phyloP scores from a whole-genome alignment of 208 protist species.

The Leishmania braziliensis region DNA sequence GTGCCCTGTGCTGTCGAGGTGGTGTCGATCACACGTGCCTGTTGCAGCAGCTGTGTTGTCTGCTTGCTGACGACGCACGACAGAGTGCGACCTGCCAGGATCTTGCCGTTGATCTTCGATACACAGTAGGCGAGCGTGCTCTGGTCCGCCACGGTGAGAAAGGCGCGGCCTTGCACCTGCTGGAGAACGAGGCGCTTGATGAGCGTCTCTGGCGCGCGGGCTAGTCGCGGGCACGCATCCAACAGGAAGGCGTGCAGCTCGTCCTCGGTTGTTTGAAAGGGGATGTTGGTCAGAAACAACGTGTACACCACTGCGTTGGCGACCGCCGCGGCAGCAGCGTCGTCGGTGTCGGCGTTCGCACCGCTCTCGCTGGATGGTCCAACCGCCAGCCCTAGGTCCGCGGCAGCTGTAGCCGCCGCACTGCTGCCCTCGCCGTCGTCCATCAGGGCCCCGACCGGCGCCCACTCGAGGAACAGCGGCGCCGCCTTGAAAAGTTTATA shows the following conservation, averaged over 20 bases:
- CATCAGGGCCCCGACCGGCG: constrained; percentile 88
- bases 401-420: neutral
- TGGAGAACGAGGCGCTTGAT: constrained; percentile 84
- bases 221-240: constrained; percentile 86
- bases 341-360: constrained; percentile 1
- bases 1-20: neutral
- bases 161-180: constrained; percentile 96
- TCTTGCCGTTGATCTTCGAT: constrained; percentile 60
- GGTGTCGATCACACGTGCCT: constrained; percentile 20
- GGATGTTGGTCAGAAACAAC: constrained; percentile 89
- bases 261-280: constrained; percentile 78
- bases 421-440: constrained; percentile 42
- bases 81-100: constrained; percentile 56
- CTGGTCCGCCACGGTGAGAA: constrained; percentile 80
- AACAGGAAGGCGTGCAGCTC: constrained; percentile 74
- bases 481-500: constrained; percentile 94
- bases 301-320: constrained; percentile 49
- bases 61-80: constrained; percentile 83
- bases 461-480: constrained; percentile 98
- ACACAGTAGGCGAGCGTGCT: constrained; percentile 63
- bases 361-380: neutral
- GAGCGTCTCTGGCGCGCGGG: constrained; percentile 93
- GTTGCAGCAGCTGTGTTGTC: constrained; percentile 36
- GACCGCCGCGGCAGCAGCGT: neutral
- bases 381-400: constrained; percentile 21